phyloP scores from a whole-genome alignment of 257 asterid genomes.

The Eustoma russellianum region DNA sequence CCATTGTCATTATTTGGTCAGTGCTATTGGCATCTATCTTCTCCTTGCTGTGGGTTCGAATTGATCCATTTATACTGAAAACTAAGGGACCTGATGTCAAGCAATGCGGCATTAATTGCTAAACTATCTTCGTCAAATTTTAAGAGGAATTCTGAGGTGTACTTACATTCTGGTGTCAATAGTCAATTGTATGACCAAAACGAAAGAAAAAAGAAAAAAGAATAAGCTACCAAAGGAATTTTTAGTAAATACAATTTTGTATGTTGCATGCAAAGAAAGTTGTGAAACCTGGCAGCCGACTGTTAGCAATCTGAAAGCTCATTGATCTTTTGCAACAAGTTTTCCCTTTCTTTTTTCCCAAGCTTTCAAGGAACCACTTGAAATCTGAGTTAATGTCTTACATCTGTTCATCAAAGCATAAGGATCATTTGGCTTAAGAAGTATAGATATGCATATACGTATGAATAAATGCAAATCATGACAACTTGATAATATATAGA shows the following conservation, averaged over 20 bases:
- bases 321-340: not conserved
- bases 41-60: conserved; percentile 83
- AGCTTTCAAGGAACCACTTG: too few relatives aligned
- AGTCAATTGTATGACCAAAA: conserved; percentile 18
- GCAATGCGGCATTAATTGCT: conserved; percentile 82
- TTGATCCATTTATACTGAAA: conserved; percentile 63
- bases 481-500: too few relatives aligned
- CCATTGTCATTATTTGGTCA: conserved; percentile 84
- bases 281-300: not conserved
- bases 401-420: too few relatives aligned
- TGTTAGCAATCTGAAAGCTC: not conserved
- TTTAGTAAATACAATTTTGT: conserved; percentile 26
- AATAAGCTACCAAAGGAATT: conserved; percentile 23
- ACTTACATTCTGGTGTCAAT: conserved; percentile 15
- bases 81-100: conserved; percentile 78
- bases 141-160: not conserved
- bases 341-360: not conserved
- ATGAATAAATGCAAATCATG: too few relatives aligned
- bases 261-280: conserved; percentile 6
- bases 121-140: conserved; percentile 18
- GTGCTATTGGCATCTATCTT: conserved; percentile 82
- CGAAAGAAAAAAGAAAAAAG: conserved; percentile 17
- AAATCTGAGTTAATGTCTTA: too few relatives aligned
- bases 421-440: too few relatives aligned
- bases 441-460: too few relatives aligned